Evolutionary conservation across 2,329 filamentous ascomycete species (phyloP), one percentile per base, ranked within the genome.

Genomic region (Arthrobotrys musiformis): DNA sequence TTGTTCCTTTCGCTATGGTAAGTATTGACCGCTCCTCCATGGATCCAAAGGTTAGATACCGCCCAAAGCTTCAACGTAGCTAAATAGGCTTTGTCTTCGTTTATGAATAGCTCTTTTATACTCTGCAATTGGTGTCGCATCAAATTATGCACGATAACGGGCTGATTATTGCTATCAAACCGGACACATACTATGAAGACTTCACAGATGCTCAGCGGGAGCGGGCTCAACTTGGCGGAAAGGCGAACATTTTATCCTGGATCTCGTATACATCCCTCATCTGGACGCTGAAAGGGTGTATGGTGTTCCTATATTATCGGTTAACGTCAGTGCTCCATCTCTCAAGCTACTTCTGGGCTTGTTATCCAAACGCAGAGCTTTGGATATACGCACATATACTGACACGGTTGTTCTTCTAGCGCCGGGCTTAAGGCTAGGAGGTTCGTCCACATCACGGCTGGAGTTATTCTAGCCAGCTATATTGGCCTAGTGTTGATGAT

Each of bases 291-390:
- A 78, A 78, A 37, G 74, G 74, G 2, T 78, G 74, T 33, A 78
- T 78, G 74, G 62, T 78, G 5, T 78, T 78, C 28, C 19, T 78
- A 6, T 78, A 78, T 40, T 78, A 78, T 35, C 48, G 74, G 33
- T 33, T 78, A 11, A 78, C 74, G 74, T 78, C 33, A 72, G 66
- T 72, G 7, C 5, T 6, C 3, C 17, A 6, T 17, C 42, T 19
- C 13, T 37, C 22, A 22, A 8, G 13, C 30, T 42, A 1, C 22
- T 19, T 7, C 24, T 24, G 8, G 2, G 11, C 62, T 42, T 17
- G n/a, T n/a, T n/a, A n/a, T n/a, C n/a, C n/a, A n/a, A n/a, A n/a
- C n/a, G n/a, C n/a, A n/a, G n/a, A n/a, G n/a, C n/a, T n/a, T n/a
- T n/a, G n/a, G n/a, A 19, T 50, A 15, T n/a, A 17, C 15, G 46